Conservation (phyloP, 2,329 filamentous ascomycete genomes). For the Camillea tinctor region DNA sequence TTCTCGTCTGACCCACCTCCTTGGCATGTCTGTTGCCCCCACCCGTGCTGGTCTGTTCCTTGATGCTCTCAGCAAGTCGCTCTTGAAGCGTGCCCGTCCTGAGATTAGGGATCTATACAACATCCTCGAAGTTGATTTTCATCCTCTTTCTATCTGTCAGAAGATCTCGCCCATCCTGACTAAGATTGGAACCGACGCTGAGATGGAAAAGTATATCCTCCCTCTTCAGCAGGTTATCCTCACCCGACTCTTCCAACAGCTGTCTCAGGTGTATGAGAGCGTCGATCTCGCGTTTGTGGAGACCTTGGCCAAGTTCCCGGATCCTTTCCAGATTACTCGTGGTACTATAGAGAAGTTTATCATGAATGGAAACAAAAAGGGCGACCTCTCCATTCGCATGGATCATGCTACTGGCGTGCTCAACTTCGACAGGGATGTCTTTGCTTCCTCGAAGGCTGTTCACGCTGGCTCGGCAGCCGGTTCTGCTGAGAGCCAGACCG, state of each 20-base stretch:
- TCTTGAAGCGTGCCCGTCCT: constrained; percentile 86
- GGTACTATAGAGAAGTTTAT: constrained; percentile 99
- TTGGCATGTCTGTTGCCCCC: constrained; percentile 88
- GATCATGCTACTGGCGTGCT: constrained; percentile 93
- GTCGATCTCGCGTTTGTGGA: constrained; percentile 93
- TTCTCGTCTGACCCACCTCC: constrained; percentile 89
- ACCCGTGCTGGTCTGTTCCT: constrained; percentile 91
- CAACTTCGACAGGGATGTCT: constrained; percentile 97
- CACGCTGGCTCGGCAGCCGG: constrained; percentile 81
- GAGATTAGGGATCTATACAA: constrained; percentile 98
- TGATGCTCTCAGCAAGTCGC: constrained; percentile 90
- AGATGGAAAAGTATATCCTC: constrained; percentile 96
- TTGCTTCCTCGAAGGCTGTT: constrained; percentile 91
- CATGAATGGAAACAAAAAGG: constrained; percentile 99
- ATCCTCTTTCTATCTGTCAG: constrained; percentile 96
- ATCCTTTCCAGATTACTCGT: constrained; percentile 88
- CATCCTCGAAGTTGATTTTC: constrained; percentile 98
- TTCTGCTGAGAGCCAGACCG: constrained; percentile 81
- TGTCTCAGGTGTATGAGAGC: constrained; percentile 98
- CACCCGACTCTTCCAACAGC: constrained; percentile 95
- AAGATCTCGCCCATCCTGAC: constrained; percentile 96
- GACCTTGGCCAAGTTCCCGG: constrained; percentile 90
- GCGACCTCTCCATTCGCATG: constrained; percentile 92
- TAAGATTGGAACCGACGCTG: constrained; percentile 88
- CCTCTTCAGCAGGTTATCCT: constrained; percentile 98